Conservation (phyloP, 768 basidiomycete genomes). For the Fistulinella prunicolor region DNA sequence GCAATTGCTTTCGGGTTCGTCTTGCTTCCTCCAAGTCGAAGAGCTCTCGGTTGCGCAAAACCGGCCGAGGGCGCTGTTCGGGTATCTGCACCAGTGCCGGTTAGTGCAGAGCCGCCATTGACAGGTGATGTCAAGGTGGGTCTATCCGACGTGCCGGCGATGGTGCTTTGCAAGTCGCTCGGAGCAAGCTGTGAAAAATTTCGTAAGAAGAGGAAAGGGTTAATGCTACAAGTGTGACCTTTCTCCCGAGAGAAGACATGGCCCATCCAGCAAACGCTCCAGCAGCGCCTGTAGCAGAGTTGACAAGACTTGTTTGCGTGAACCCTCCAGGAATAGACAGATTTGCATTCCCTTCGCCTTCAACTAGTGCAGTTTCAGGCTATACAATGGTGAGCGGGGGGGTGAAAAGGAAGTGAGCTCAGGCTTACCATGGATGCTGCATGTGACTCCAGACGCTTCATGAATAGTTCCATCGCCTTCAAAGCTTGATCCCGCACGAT, state of each 20-base stretch:
- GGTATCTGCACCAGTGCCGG: neutral
- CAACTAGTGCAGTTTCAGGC: slow-evolving; percentile 53
- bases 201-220: neutral
- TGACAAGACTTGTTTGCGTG: slow-evolving; percentile 52
- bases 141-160: slow-evolving; percentile 42
- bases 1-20: slow-evolving; percentile 41
- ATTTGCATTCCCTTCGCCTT: slow-evolving; percentile 36
- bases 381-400: slow-evolving; percentile 20
- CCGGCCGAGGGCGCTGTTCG: slow-evolving; percentile 10
- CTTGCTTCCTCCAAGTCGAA: slow-evolving; percentile 69
- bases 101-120: neutral
- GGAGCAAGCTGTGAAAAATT: slow-evolving; percentile 52
- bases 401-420: slow-evolving; percentile 1
- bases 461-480: slow-evolving; percentile 85
- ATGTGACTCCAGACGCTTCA: slow-evolving; percentile 78
- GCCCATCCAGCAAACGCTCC: slow-evolving; percentile 95
- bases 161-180: slow-evolving; percentile 69
- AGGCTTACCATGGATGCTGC: slow-evolving; percentile 75
- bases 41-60: slow-evolving; percentile 47
- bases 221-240: slow-evolving; percentile 40
- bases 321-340: slow-evolving; percentile 30
- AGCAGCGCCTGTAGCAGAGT: slow-evolving; percentile 87
- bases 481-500: slow-evolving; percentile 95
- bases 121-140: slow-evolving; percentile 42
- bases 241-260: slow-evolving; percentile 83